phyloP scores from a whole-genome alignment of 768 basidiomycete genomes.

The Grammothele lineata region DNA sequence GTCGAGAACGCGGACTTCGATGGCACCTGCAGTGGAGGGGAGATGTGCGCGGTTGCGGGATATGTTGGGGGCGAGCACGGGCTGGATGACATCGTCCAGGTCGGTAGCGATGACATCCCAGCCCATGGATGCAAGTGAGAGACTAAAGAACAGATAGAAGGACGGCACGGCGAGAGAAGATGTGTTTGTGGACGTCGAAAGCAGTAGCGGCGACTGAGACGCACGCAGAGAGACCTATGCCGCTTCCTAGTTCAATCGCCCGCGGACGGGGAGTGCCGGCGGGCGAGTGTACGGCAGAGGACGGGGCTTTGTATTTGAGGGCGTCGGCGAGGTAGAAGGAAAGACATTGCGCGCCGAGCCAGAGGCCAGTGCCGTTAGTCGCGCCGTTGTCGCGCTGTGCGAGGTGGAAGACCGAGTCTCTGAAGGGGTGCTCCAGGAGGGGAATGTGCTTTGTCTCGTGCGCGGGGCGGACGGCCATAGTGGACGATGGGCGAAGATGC shows the following conservation, averaged over 20 bases:
- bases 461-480: slow-evolving; percentile 41
- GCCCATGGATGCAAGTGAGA: slow-evolving; percentile 62
- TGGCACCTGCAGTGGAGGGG: slow-evolving; percentile 35
- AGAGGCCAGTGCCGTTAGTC: slow-evolving; percentile 79
- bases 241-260: slow-evolving; percentile 78
- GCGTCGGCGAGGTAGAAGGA: slow-evolving; percentile 51
- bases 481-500: neutral
- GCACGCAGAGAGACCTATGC: slow-evolving; percentile 75
- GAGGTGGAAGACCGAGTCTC: slow-evolving; percentile 38
- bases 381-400: slow-evolving; percentile 55
- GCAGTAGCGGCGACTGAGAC: slow-evolving; percentile 25
- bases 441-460: slow-evolving; percentile 61
- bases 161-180: no score
- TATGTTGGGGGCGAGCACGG: slow-evolving; percentile 65
- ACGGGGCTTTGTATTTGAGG: slow-evolving; percentile 25
- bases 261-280: slow-evolving; percentile 26
- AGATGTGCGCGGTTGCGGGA: slow-evolving; percentile 36
- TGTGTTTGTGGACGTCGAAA: neutral
- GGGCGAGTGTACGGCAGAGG: slow-evolving; percentile 1
- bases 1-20: slow-evolving; percentile 65
- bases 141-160: slow-evolving; percentile 32
- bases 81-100: slow-evolving; percentile 53
- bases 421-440: slow-evolving; percentile 43
- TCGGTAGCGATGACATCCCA: slow-evolving; percentile 81
- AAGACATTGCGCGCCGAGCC: slow-evolving; percentile 80